Base-by-base conservation (phyloP, 2,329 filamentous ascomycete species). In the Mycocentrospora acerina region DNA sequence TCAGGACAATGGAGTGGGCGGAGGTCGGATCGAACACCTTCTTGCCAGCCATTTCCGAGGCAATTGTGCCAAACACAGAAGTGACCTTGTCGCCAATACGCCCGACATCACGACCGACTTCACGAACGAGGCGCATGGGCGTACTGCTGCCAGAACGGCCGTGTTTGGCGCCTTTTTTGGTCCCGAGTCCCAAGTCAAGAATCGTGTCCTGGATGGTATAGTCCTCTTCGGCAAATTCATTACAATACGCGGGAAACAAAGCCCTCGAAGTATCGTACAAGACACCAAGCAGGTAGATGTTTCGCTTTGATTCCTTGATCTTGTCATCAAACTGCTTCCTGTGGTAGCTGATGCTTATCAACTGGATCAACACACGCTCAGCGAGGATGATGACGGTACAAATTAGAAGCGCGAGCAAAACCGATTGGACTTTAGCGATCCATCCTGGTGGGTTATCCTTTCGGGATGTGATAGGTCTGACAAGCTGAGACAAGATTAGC, bases 11-110 rank as follows among this genome's bases (percentile, higher is more conserved):
- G 0, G 89, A 93, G 64, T 96, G 90, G 1, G 90, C 84, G 4
- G 90, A 87, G 58, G 88, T 91, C 11, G 89, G 85, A 67, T 96
- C 95, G 72, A 97, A 95, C 15, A 96, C 86, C 59, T 95, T 83
- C 71, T 94, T 95, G 51, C 93, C 93, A 0, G 93, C 95, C 44
- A 98, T 90, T 59, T 97, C 93, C 2, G 88, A 88, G 2, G 93
- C 91, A 34, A 97, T 82, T 57, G 95, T 93, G 16, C 93, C 93
- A 66, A 97, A 94, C 0, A 85, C 87, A 4, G 89, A 90, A 0
- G 90, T 95, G 46, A 97, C 82, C 70, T 95, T 95, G 74, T 94
- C 91, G 57, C 91, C 91, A 37, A 95, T 76, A 15, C 90, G 83
- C 27, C 87, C 86, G 35, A 76, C 68, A 37, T 78, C 72, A 37